Base-by-base conservation (phyloP, 495 filamentous ascomycete genomes). In the Aspergillus funiculosus region DNA sequence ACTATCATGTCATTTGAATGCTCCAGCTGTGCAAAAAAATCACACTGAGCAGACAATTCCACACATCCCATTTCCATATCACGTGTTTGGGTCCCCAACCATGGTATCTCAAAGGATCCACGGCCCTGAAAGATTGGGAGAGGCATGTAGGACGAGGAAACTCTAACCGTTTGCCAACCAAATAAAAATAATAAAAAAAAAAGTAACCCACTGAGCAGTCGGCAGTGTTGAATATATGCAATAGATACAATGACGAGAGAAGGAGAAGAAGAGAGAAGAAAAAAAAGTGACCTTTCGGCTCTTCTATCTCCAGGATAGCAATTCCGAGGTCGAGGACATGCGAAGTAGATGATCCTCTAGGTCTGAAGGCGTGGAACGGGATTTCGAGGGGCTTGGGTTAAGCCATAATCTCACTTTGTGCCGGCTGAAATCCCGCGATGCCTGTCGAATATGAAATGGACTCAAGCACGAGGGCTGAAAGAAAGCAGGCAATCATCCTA, bases 401-500 rank as follows among this genome's bases (percentile, higher is more conserved):
- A 14, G 39, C 27, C 13, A 29, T 18, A 13, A 25, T 18, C 13
- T 39, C 25, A 39, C 2, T n/a, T 17, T 35, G 53, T 55, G 42
- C 34, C 50, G 53, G 50, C 45, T 53, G 31, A 43, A 52, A 28
- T 52, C 49, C 48, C 57, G 51, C 54, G 43, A 56, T 50, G 20
- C 46, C 40, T 48, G 43, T 54, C 24, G 17, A 47, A 28, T 41
- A 40, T 32, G 38, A 39, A 30, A 39, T 11, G 46, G 13, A 26
- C 38, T 68, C 54, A 71, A 20, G 62, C 41, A 39, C 68, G 68
- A 36, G 68, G 66, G 30, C 66, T 66, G 64, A 71, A 71, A 11
- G 57, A 60, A 34, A 71, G 66, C 15, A 68, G 55, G 43, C 68
- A 71, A 40, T 71, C 68, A 43, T 71, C 68, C 68, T 71, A 24